A percentile compares a stretch with the other conserved stretches of the same genome.
phyloP scores from a whole-genome alignment of 1,139 yeast genomes.

The Nematodospora anomalae region DNA sequence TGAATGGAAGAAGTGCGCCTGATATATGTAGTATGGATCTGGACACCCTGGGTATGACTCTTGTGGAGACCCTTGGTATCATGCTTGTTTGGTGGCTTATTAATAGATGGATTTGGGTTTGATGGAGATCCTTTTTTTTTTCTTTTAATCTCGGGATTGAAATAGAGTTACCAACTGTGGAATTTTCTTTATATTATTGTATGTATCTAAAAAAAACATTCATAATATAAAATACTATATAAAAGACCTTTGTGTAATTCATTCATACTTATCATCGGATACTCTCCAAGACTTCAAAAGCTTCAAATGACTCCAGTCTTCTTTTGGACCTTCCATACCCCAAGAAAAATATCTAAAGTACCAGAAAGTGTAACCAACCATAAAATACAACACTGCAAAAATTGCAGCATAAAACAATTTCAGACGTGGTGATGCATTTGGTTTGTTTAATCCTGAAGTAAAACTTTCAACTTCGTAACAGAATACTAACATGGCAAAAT shows the following conservation, averaged over 20 bases:
- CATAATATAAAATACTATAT: neutral
- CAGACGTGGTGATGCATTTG: constrained; percentile 23
- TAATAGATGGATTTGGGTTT: neutral
- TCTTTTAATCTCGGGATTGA: neutral
- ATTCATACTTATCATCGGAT: constrained; percentile 31
- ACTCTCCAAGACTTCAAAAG: constrained; percentile 75
- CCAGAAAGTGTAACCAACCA: constrained; percentile 52
- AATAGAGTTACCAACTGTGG: neutral
- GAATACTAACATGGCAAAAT: constrained; percentile 86
- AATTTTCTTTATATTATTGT: neutral
- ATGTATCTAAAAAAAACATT: neutral
- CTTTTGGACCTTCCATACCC: constrained; percentile 86
- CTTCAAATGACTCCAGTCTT: constrained; percentile 68
- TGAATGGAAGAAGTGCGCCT: neutral
- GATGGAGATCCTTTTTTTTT: constrained; percentile 2
- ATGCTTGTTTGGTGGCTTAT: neutral
- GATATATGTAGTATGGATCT: neutral
- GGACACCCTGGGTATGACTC: neutral
- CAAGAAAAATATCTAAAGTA: constrained; percentile 76
- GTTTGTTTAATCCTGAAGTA: constrained; percentile 43
- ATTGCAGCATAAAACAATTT: constrained; percentile 33
- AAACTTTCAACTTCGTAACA: constrained; percentile 72
- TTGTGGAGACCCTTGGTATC: constrained; percentile 1
- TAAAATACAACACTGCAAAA: constrained; percentile 25
- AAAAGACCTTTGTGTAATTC: neutral